phyloP scores from a whole-genome alignment of 139 green algal species.

The Chlorella sp. region DNA sequence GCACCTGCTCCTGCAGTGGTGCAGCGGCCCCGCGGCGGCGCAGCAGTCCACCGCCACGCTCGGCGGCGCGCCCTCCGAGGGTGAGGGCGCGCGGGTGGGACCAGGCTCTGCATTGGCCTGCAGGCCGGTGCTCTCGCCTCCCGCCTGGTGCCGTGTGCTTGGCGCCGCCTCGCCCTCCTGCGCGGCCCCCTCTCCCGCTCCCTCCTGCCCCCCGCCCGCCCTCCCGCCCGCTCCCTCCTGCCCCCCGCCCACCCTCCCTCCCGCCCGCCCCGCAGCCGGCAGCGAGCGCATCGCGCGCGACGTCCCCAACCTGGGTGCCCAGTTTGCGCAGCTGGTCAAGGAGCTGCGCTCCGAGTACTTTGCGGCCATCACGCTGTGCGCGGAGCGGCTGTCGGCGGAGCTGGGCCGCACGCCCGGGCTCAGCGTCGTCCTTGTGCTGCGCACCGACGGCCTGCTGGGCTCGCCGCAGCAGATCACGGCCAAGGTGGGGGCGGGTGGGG shows the following conservation, averaged over 20 bases:
- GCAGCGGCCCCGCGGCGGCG: conserved; percentile 26
- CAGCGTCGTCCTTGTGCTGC: conserved; percentile 39
- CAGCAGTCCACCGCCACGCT: too few species aligned
- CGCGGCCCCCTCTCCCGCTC: too few species aligned
- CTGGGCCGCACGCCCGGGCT: conserved; percentile 22
- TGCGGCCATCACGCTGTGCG: conserved; percentile 48
- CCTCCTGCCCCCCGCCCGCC: too few species aligned
- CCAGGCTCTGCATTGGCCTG: too few species aligned
- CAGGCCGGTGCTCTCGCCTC: too few species aligned
- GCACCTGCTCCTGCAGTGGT: conserved; percentile 47
- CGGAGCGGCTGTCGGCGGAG: conserved; percentile 42
- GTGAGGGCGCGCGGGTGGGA: too few species aligned
- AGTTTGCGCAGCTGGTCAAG: conserved; percentile 67
- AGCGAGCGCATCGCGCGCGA: conserved; percentile 21
- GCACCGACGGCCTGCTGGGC: conserved; percentile 39
- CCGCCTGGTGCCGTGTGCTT: too few species aligned
- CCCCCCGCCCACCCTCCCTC: too few species aligned
- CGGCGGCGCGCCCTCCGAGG: too few species aligned
- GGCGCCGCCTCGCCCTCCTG: too few species aligned
- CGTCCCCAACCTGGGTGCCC: conserved; percentile 53
- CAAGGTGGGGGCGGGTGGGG: not conserved
- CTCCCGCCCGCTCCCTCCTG: too few species aligned
- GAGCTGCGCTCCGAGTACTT: conserved; percentile 65
- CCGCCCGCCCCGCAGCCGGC: not conserved
- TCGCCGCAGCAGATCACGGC: conserved; percentile 17